Evolutionary conservation across 192 early-diverging fungal species (phyloP).

Genomic region (Coemansia umbellata): DNA sequence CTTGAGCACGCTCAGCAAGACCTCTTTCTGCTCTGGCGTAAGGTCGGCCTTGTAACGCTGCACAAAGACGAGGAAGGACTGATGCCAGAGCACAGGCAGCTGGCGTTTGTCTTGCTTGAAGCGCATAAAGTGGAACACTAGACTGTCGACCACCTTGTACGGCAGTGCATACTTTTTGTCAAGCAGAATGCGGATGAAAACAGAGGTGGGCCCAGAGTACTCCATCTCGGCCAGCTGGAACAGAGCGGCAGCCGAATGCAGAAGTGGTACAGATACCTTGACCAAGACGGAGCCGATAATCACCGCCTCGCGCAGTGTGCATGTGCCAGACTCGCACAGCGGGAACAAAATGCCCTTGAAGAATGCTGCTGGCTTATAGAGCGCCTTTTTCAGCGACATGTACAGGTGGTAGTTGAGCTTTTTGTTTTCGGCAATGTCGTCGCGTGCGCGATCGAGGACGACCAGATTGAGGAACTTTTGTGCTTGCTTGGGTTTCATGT

Average conservation of each 20-base stretch:
- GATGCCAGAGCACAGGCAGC: conserved; percentile 98
- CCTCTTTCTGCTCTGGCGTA: conserved; percentile 91
- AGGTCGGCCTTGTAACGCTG: conserved; percentile 97
- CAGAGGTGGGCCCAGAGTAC: conserved; percentile 88
- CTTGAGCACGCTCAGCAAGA: conserved; percentile 77
- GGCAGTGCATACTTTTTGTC: conserved; percentile 99
- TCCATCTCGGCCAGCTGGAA: conserved; percentile 96
- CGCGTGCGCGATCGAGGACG: conserved; percentile 85
- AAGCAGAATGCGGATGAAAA: conserved; percentile 93
- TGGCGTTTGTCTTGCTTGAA: conserved; percentile 79
- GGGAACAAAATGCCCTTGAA: conserved; percentile 97
- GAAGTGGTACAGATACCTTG: conserved; percentile 90
- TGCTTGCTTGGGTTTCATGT: conserved; percentile 88
- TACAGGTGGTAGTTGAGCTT: conserved; percentile 98
- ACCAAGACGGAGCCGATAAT: conserved; percentile 89
- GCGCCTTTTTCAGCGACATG: conserved; percentile 92
- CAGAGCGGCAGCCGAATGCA: conserved; percentile 92
- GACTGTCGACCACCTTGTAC: conserved; percentile 91
- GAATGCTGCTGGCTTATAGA: conserved; percentile 96
- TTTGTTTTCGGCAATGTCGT: conserved; percentile 95
- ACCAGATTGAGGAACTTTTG: conserved; percentile 89
- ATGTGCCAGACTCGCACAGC: conserved; percentile 85
- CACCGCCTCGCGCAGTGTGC: conserved; percentile 94
- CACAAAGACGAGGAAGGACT: conserved; percentile 90
- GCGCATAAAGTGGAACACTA: conserved; percentile 93